Conservation (phyloP, 345 rosid species). For the Lumnitzera littorea region DNA sequence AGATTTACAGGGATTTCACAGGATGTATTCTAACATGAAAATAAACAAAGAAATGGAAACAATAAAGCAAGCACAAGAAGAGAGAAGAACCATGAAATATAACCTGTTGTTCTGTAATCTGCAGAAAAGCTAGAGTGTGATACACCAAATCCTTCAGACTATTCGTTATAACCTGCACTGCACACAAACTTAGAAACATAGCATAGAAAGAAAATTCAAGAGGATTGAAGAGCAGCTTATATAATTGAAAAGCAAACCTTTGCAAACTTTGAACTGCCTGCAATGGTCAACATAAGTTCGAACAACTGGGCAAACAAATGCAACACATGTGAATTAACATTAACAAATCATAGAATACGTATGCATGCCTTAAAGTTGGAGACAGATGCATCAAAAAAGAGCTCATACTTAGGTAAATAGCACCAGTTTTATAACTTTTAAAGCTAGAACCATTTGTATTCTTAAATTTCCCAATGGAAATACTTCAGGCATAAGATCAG, state of each 20-base stretch:
- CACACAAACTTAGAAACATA: conserved; percentile 5
- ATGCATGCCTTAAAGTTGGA: background rate
- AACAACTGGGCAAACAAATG: conserved; percentile 50
- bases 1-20: no score
- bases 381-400: background rate
- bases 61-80: background rate
- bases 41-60: no score
- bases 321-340: conserved; percentile 13
- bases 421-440: no score
- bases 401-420: no score
- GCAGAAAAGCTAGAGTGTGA: conserved; percentile 73
- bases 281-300: conserved; percentile 79
- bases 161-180: conserved; percentile 42
- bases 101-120: conserved; percentile 90
- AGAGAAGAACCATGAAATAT: conserved; percentile 1
- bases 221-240: background rate
- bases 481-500: no score
- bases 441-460: no score
- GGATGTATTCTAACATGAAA: no score
- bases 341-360: conserved; percentile 7
- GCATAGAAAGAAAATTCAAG: conserved; percentile 2
- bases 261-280: conserved; percentile 54
- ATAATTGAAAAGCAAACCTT: conserved; percentile 44
- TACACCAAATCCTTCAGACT: conserved; percentile 71
- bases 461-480: no score